Percentiles rank a stretch among this genome's conserved stretches.
These are phyloP conservation scores for Zelopaecilomyces penicillatus DNA, from an alignment of 2,329 filamentous ascomycete species.

Conservation along the genomic window DNA sequence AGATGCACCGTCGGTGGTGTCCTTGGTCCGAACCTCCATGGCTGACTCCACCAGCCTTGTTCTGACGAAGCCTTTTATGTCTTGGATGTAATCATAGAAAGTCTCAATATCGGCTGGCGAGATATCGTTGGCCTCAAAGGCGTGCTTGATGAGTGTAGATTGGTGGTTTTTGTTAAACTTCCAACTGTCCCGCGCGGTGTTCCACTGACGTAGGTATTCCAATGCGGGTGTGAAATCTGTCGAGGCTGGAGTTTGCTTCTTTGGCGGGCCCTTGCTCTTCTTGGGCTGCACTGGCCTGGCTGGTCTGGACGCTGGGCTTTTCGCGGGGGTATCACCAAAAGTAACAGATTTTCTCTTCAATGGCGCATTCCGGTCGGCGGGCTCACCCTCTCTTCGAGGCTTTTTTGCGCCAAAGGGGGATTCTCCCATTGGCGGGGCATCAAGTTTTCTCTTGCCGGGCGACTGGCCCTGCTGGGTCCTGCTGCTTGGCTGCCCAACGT, in stretches of 20 bases:
- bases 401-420: conserved; percentile 25
- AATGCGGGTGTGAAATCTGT: conserved; percentile 55
- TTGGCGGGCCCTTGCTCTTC: conserved; percentile 30
- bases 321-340: conserved; percentile 36
- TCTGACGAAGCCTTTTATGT: conserved; percentile 67
- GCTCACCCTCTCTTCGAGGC: conserved; percentile 23
- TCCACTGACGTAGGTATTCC: conserved; percentile 69
- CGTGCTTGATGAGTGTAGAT: conserved; percentile 73
- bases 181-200: conserved; percentile 63
- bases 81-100: conserved; percentile 69
- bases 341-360: conserved; percentile 40
- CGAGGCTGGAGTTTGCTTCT: conserved; percentile 30
- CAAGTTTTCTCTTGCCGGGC: conserved; percentile 30
- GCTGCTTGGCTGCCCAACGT: conserved; percentile 30
- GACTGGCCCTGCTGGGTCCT: conserved; percentile 24
- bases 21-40: conserved; percentile 48
- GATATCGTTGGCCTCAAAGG: conserved; percentile 64
- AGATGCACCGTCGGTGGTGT: conserved; percentile 40
- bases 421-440: conserved; percentile 23
- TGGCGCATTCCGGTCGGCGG: conserved; percentile 17
- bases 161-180: conserved; percentile 97
- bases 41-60: conserved; percentile 61
- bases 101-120: conserved; percentile 60
- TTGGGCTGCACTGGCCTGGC: conserved; percentile 22
- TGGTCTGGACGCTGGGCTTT: conserved; percentile 17